Evolutionary conservation across 73 alveolate genomes (phyloP).

Genomic region (Tetrahymena borealis): DNA sequence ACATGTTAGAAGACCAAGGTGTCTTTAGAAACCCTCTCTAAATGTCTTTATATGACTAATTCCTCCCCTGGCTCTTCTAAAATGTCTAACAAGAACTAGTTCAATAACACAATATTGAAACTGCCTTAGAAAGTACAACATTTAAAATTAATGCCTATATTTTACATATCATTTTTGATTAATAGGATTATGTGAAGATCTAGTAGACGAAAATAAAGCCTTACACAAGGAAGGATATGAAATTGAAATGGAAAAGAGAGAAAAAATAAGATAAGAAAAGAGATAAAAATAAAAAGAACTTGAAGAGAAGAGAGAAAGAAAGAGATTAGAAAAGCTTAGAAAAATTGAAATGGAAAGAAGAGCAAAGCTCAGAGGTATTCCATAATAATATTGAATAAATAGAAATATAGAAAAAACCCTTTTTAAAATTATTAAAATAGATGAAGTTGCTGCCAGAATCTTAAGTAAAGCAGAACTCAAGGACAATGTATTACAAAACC

Average conservation of each 20-base stretch:
- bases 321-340: not conserved
- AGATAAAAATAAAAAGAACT: not conserved
- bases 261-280: not conserved
- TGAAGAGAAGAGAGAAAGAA: not conserved
- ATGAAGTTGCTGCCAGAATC: not conserved
- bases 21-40: conserved; percentile 28
- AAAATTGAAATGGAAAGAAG: conserved; percentile 1
- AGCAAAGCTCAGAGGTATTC: not conserved
- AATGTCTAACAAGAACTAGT: conserved; percentile 9
- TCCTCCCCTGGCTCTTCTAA: conserved; percentile 28
- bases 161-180: not conserved
- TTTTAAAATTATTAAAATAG: not conserved
- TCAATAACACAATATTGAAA: not conserved
- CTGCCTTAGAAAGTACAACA: not conserved
- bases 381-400: no score
- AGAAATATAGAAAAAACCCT: no score
- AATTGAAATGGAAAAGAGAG: not conserved
- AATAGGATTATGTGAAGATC: not conserved
- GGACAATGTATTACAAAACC: not conserved
- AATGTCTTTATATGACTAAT: conserved; percentile 10
- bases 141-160: not conserved
- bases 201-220: not conserved
- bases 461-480: not conserved
- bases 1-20: conserved; percentile 10
- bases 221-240: not conserved